Evolutionary conservation across 441 rosid genomes (phyloP).

Genomic region (Pelargonium cotyledonis): DNA sequence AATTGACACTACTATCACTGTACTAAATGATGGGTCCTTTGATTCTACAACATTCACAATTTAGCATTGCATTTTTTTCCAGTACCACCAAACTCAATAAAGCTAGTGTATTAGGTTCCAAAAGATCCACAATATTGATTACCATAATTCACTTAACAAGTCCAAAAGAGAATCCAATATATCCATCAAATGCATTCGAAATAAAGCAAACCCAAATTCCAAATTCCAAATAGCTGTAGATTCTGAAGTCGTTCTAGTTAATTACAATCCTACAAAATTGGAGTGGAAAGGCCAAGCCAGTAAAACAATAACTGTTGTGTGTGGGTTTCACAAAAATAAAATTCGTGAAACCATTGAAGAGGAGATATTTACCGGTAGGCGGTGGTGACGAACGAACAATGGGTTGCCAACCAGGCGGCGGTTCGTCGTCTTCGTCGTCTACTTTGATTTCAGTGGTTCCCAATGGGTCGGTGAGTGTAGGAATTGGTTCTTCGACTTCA

Average conservation of each 20-base stretch:
- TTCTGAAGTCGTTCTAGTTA: too few species aligned
- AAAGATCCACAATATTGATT: not conserved
- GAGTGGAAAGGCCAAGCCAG: not conserved
- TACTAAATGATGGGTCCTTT: not conserved
- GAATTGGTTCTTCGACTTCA: not conserved
- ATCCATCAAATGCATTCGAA: not conserved
- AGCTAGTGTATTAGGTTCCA: not conserved
- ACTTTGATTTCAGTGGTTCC: not conserved
- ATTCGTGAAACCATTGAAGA: not conserved
- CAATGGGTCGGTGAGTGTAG: not conserved
- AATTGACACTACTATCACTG: not conserved
- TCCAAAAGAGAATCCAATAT: not conserved
- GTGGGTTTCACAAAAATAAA: not conserved
- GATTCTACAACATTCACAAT: not conserved
- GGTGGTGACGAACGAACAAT: not conserved
- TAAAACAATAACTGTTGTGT: not conserved
- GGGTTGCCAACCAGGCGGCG: conserved; percentile 4
- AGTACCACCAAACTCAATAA: not conserved
- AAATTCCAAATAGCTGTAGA: too few species aligned
- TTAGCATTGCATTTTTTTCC: not conserved
- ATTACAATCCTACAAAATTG: too few species aligned
- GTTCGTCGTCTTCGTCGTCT: not conserved
- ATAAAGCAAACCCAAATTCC: too few species aligned
- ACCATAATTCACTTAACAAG: not conserved
- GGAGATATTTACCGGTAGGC: not conserved